Evolutionary conservation across 257 asterid genomes (phyloP).

Genomic region (Oldenlandia corymbosa): DNA sequence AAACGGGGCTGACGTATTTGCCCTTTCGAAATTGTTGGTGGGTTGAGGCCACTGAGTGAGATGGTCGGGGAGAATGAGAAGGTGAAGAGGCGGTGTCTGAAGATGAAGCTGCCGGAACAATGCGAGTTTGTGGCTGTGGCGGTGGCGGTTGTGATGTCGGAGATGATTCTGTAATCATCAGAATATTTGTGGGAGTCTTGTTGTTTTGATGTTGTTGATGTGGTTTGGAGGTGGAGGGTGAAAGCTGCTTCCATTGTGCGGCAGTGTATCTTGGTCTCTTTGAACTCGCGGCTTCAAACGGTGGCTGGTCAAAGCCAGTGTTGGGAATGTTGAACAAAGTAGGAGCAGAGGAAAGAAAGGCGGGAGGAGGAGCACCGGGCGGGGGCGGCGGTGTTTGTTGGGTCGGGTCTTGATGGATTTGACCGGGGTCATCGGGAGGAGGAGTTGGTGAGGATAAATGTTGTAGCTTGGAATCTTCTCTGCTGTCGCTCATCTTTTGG

Average conservation of each 20-base stretch:
- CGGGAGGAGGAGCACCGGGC: conserved; percentile 14
- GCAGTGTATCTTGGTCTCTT: conserved; percentile 37
- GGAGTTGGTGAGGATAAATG: conserved; percentile 29
- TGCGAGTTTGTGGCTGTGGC: conserved; percentile 17
- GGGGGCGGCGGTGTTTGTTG: conserved; percentile 16
- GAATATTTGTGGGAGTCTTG: conserved; percentile 13
- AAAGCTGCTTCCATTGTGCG: conserved; percentile 38
- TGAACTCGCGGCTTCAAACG: conserved; percentile 26
- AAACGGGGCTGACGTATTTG: conserved; percentile 44
- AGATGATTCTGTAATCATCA: conserved; percentile 23
- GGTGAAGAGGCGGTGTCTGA: conserved; percentile 38
- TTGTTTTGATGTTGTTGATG: too few species aligned
- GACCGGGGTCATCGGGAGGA: conserved; percentile 26
- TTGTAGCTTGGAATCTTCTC: conserved; percentile 31
- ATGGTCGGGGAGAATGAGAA: conserved; percentile 34
- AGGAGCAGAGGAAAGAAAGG: conserved; percentile 19
- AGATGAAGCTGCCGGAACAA: conserved; percentile 22
- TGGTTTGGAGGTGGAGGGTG: conserved; percentile 28
- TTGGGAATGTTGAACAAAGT: conserved; percentile 15
- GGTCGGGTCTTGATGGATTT: conserved; percentile 5
- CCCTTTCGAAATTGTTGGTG: conserved; percentile 44
- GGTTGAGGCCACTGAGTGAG: conserved; percentile 26
- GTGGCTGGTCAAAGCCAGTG: conserved; percentile 22
- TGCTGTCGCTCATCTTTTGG: conserved; percentile 29
- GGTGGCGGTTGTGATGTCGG: conserved; percentile 20